Percentiles rank a stretch among this genome's conserved stretches.
Conservation (phyloP, 2,329 filamentous ascomycete genomes). For the Periconia macrospinosa region DNA sequence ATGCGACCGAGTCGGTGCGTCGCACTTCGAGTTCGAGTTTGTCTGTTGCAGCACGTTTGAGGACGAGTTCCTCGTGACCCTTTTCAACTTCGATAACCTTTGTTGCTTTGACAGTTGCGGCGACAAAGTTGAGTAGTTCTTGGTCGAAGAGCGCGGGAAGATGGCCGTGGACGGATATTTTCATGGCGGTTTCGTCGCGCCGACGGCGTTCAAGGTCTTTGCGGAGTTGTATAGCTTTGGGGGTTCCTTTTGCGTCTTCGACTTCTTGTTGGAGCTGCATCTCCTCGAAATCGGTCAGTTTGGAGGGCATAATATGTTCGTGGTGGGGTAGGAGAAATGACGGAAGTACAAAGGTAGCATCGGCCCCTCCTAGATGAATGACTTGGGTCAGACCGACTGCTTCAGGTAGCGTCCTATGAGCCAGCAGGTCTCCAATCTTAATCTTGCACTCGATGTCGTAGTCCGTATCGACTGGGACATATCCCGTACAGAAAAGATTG, state of each 20-base stretch:
- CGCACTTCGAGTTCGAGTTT: conserved; percentile 30
- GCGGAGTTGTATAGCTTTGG: conserved; percentile 46
- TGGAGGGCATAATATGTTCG: conserved; percentile 54
- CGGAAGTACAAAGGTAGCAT: conserved; percentile 53
- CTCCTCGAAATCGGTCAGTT: conserved; percentile 39
- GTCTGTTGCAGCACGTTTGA: conserved; percentile 21
- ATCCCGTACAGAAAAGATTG: conserved; percentile 49
- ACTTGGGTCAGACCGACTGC: conserved; percentile 51
- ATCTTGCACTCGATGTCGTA: conserved; percentile 53
- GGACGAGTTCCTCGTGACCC: conserved; percentile 41
- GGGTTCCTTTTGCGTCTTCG: conserved; percentile 47
- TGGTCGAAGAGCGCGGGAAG: conserved; percentile 56
- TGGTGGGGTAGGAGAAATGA: conserved; percentile 57
- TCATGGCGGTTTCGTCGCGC: conserved; percentile 54
- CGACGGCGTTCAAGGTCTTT: conserved; percentile 44
- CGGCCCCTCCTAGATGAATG: conserved; percentile 54
- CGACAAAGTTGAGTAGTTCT: conserved; percentile 56
- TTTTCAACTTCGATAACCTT: conserved; percentile 59
- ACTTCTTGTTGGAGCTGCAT: conserved; percentile 42
- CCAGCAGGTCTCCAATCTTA: conserved; percentile 52
- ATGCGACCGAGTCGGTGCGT: conserved; percentile 24
- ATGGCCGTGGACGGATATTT: conserved; percentile 51
- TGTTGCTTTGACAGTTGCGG: conserved; percentile 59
- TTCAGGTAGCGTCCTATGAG: conserved; percentile 51
- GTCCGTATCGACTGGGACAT: conserved; percentile 52